These are phyloP conservation scores for Balamuthia mandrillaris DNA, from an alignment of 208 protist genomes.

Conservation along the genomic window DNA sequence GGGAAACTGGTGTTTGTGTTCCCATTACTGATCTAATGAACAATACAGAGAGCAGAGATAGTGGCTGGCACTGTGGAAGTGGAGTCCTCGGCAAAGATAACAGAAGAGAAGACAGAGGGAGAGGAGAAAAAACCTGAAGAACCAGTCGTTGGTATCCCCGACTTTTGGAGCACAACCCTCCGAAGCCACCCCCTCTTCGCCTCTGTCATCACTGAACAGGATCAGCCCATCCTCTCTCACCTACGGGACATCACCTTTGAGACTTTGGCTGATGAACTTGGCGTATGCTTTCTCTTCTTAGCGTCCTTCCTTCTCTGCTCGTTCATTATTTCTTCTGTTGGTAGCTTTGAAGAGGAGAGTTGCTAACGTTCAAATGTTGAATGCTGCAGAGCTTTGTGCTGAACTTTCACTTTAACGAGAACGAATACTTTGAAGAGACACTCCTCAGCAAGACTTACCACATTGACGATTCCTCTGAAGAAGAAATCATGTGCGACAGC, in stretches of 20 bases:
- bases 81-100: not conserved
- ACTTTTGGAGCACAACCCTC: slow-evolving; percentile 56
- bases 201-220: slow-evolving; percentile 23
- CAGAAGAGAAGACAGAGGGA: not conserved
- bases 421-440: slow-evolving; percentile 55
- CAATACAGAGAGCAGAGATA: slow-evolving; percentile 3
- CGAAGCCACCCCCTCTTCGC: slow-evolving; percentile 18
- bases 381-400: slow-evolving; percentile 35
- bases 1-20: too few relatives aligned
- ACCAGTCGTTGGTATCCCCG: slow-evolving; percentile 36
- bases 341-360: too few relatives aligned
- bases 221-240: slow-evolving; percentile 20
- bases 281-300: not conserved
- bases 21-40: too few relatives aligned
- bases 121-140: not conserved
- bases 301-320: too few relatives aligned
- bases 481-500: slow-evolving; percentile 32
- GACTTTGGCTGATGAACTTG: not conserved
- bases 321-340: too few relatives aligned
- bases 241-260: slow-evolving; percentile 34
- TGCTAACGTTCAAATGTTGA: not conserved
- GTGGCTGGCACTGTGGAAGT: not conserved
- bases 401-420: slow-evolving; percentile 49
- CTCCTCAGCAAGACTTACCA: slow-evolving; percentile 54
- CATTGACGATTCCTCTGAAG: slow-evolving; percentile 25